Evolutionary conservation across 495 filamentous ascomycete species (phyloP).

Genomic region (Trichoderma orchidacearum): DNA sequence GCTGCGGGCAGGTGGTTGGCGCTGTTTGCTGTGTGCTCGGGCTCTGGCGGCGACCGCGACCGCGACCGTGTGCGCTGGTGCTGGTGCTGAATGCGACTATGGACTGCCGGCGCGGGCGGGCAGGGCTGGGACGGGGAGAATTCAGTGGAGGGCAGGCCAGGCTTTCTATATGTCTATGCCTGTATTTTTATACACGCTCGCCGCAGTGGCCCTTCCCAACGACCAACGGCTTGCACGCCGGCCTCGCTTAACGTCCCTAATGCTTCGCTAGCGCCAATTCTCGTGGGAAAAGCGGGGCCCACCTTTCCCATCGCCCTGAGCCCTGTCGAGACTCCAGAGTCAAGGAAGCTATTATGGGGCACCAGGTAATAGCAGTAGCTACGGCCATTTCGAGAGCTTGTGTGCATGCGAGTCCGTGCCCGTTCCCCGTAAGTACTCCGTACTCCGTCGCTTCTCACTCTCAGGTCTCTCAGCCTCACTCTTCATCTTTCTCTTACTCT

Average conservation of each 20-base stretch:
- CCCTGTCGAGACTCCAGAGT: too few species aligned
- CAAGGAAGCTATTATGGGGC: too few species aligned
- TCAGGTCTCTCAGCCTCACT: too few species aligned
- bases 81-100: background rate
- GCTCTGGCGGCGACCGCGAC: background rate
- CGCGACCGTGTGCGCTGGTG: too few species aligned
- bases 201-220: background rate
- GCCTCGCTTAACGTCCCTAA: slow-evolving; percentile 1
- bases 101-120: slow-evolving; percentile 11
- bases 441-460: too few species aligned
- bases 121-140: slow-evolving; percentile 14
- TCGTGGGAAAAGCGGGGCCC: background rate
- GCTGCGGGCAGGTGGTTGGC: background rate
- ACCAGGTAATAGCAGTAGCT: too few species aligned
- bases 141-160: slow-evolving; percentile 23
- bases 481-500: too few species aligned
- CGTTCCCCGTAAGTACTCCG: too few species aligned
- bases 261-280: background rate
- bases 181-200: slow-evolving; percentile 24
- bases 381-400: too few species aligned
- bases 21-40: background rate
- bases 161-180: slow-evolving; percentile 25
- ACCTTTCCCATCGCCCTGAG: background rate
- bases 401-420: too few species aligned
- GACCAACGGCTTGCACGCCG: too few species aligned